Evolutionary conservation across 305 asterid species (phyloP).

Genomic region (Petunia hybrid): DNA sequence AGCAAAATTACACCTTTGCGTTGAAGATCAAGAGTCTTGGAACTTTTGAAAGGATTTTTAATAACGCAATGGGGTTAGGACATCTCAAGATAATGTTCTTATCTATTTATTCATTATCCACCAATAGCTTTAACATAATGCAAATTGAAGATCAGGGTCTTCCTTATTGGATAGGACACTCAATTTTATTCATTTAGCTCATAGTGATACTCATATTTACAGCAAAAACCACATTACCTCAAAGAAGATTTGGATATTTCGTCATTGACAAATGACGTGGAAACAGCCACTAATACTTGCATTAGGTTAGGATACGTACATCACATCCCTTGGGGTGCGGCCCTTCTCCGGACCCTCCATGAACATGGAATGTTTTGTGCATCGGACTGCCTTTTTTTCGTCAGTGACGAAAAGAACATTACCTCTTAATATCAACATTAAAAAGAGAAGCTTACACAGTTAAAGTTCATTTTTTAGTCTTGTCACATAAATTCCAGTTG

Average conservation of each 20-base stretch:
- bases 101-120: slow-evolving; percentile 88
- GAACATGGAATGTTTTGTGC: no score
- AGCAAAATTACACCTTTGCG: slow-evolving; percentile 84
- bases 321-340: no score
- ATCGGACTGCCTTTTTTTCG: slow-evolving; percentile 40
- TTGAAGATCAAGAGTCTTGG: slow-evolving; percentile 79
- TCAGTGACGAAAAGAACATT: slow-evolving; percentile 82
- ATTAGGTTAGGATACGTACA: no score
- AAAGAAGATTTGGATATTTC: no score
- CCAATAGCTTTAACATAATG: slow-evolving; percentile 70
- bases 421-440: slow-evolving; percentile 38
- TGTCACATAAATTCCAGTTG: slow-evolving; percentile 2
- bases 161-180: not conserved
- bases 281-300: no score
- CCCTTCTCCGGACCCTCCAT: no score
- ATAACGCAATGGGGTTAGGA: slow-evolving; percentile 57
- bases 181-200: not conserved
- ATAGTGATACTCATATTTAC: not conserved
- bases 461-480: slow-evolving; percentile 35
- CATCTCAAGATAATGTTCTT: slow-evolving; percentile 71
- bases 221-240: not conserved
- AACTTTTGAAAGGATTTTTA: slow-evolving; percentile 70
- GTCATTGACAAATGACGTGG: no score
- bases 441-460: slow-evolving; percentile 32
- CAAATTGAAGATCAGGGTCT: slow-evolving; percentile 77